Evolutionary conservation across 2,329 filamentous ascomycete species (phyloP).

Genomic region (Diaporthe citriasiana): DNA sequence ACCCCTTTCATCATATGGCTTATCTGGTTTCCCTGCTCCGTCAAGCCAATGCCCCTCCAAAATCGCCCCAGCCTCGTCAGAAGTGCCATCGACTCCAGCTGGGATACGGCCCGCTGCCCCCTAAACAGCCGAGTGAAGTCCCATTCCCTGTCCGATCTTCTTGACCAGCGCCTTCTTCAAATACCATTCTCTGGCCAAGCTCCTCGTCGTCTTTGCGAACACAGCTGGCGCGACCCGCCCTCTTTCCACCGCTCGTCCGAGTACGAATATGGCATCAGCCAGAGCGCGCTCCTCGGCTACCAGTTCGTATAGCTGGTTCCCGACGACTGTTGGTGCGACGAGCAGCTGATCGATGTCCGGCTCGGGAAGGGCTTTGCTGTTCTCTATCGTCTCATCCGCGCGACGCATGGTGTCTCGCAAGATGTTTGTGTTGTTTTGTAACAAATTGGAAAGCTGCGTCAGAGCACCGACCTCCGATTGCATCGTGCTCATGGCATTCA

Average conservation of each 20-base stretch:
- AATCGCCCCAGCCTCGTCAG: neutral
- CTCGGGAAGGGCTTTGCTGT: slow-evolving; percentile 76
- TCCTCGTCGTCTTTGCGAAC: slow-evolving; percentile 83
- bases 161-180: slow-evolving; percentile 84
- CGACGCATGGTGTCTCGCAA: slow-evolving; percentile 82
- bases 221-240: slow-evolving; percentile 79
- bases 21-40: neutral
- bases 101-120: neutral
- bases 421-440: slow-evolving; percentile 83
- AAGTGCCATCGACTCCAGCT: slow-evolving; percentile 23
- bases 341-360: slow-evolving; percentile 91
- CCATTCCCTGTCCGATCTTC: slow-evolving; percentile 85
- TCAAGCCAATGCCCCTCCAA: slow-evolving; percentile 20
- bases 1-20: neutral
- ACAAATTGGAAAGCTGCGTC: slow-evolving; percentile 76
- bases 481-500: slow-evolving; percentile 76
- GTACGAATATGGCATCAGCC: slow-evolving; percentile 87
- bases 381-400: slow-evolving; percentile 83
- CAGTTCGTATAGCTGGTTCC: slow-evolving; percentile 90
- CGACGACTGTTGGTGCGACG: slow-evolving; percentile 93
- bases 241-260: slow-evolving; percentile 80
- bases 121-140: slow-evolving; percentile 58
- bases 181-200: slow-evolving; percentile 84
- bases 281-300: slow-evolving; percentile 91
- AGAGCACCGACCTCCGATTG: slow-evolving; percentile 82